Conservation (phyloP, 345 rosid genomes). For the Luvunga scandens region DNA sequence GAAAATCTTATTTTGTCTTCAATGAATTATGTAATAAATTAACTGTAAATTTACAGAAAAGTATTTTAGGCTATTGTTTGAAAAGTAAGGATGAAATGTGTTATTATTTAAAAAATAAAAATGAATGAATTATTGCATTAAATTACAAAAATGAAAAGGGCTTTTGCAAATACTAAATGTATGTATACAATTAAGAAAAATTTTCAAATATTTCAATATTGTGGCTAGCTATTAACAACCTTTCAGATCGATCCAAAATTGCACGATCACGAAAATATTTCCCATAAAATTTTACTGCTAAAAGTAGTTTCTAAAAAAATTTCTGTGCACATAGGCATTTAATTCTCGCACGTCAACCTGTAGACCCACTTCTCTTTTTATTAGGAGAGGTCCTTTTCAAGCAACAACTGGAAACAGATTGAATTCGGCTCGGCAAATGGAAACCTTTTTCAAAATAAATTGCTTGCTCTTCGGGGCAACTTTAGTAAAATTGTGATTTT, state of each 20-base stretch:
- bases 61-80: no score
- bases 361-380: neutral
- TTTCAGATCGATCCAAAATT: neutral
- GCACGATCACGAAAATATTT: no score
- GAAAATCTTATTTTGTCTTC: no score
- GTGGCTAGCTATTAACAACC: no score
- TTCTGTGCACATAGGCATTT: neutral
- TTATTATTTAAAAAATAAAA: no score
- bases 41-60: fast-evolving
- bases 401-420: neutral
- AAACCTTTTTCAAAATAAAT: neutral
- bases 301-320: no score
- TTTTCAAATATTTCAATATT: neutral
- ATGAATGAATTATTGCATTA: no score
- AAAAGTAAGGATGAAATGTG: no score
- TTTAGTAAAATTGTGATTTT: no score
- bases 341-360: neutral
- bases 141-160: fast-evolving
- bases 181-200: neutral
- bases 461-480: neutral
- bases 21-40: no score
- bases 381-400: neutral
- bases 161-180: no score
- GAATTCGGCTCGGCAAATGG: neutral
- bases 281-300: no score